Base-by-base conservation (phyloP, 163 green algal species). In the Scenedesmus sp. region DNA sequence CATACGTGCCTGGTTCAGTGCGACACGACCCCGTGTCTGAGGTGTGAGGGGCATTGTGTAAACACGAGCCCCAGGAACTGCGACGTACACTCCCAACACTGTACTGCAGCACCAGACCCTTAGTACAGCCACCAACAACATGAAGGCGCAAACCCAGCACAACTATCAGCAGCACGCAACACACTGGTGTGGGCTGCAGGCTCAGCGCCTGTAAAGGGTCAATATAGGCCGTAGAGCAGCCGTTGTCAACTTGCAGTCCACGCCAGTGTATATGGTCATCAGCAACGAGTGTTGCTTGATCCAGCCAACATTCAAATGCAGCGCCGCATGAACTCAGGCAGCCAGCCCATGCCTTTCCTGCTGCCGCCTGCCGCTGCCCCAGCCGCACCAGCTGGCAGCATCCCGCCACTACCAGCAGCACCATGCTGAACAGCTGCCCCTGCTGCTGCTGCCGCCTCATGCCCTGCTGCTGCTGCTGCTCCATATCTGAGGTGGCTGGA, bases 271-370 rank as follows among this genome's bases (percentile, higher is more conserved):
- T 46, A 46, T 46, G 10, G 62, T 64, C 62, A 16, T 76, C 16
- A 34, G 7, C 15, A 16, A 20, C 26, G 66, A 3, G 2, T 8
- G 16, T 2, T 18, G 26, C 1, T 34, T 4, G 9, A 3, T 46
- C 23, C 4, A 4, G 12, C 70, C 34, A 46, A 52, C 23, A 2
- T 4, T 79, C 70, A 79, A 6, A 79, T 79, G 70, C 70, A 79
- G 4, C 70, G 70, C 70, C 70, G 70, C 70, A 79, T 79, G 70
- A 79, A 79, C 70, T 79, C 70, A 16, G 70, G 70, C 20, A 79
- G 70, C 70, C 70, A 79, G 5, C 70, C 70, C 70, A 79, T 79
- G 20, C 70, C 70, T 23, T 79, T 79, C 70, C 70, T 79, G 23
- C 70, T 52, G 18, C 23, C 70, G 1, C 70, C 70, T 13, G 23